Conservation (phyloP, 139 green algal species). For the Chlamydomonas schloesseri region DNA sequence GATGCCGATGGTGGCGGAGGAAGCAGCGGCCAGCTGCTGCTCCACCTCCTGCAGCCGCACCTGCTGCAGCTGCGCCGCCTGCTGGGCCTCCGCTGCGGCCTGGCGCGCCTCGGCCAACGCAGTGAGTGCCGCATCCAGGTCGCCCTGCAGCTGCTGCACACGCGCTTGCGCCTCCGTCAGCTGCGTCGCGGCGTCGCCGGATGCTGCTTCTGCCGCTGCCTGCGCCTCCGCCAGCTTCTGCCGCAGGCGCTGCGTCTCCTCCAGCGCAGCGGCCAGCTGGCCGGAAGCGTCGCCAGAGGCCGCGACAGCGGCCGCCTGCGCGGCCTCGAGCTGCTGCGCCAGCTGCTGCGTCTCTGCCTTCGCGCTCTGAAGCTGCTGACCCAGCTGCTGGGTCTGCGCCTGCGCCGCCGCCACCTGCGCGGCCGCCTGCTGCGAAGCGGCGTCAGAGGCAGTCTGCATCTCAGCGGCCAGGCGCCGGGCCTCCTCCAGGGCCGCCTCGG, state of each 20-base stretch:
- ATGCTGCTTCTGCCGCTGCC: background rate
- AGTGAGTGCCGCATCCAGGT: background rate
- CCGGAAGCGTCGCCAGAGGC: too few relatives aligned
- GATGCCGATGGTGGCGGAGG: too few relatives aligned
- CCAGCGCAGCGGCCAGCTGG: background rate
- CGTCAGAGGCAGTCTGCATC: too few relatives aligned
- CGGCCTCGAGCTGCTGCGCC: background rate
- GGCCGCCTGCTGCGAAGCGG: too few relatives aligned
- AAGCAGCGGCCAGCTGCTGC: constrained; percentile 55
- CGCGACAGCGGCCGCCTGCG: background rate
- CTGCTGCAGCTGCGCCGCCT: constrained; percentile 17
- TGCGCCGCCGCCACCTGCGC: background rate
- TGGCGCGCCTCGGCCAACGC: background rate
- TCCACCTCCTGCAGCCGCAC: constrained; percentile 60
- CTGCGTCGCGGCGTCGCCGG: background rate
- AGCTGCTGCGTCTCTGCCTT: background rate
- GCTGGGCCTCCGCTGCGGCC: constrained; percentile 47
- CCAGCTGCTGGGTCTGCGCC: background rate
- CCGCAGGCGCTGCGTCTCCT: background rate
- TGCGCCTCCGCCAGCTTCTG: background rate
- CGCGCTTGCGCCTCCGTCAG: background rate
- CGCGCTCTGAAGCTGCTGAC: background rate
- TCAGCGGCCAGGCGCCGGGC: too few relatives aligned
- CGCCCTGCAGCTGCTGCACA: background rate
- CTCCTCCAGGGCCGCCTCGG: too few relatives aligned